Evolutionary conservation across 257 asterid species (phyloP), one percentile per base, ranked within the genome.

Genomic region (Verbascum thapsus): DNA sequence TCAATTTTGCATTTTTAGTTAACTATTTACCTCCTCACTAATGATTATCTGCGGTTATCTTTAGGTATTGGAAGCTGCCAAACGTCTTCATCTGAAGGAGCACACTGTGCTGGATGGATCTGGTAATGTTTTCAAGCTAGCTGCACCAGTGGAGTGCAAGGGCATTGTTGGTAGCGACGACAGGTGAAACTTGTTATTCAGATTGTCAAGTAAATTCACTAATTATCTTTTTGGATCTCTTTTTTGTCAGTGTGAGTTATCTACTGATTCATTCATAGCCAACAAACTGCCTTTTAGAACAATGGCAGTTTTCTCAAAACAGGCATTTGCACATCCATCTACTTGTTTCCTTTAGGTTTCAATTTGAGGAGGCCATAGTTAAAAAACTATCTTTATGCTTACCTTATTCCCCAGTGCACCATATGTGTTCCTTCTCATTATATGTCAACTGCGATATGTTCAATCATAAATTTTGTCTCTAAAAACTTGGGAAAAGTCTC

Each of bases 101-200:
- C 96, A 94, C 64, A 30, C 77, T 41, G 96, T 94, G 68, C 86
- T 80, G 34, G 99, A 94, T 70, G 95, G 83, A 70, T 81, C 95
- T 73, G 96, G 92, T 58, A 87, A 87, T 75, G 77, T 68, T 62
- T 78, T 84, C 73, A 88, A 81, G 74, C 77, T 94, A 68, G 98
- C 96, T 67, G 99, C 97, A 58, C 98, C 99, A 44, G 98, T 90
- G 67, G 98, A 90, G 81, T 87, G 95, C 87, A 94, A 94, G 80
- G 99, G 98, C 72, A 94, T 90, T 77, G 95, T 94, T 69, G 99
- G 99, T 59, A 94, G 99, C 26, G 99, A 90, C 74, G 97, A 84
- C 88, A 87, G 99, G 99, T 94, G 73, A 44, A 52, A 53, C 19
- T 61, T 69, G 22, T 8, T 58, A 17, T 63, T 61, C 40, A 22